Evolutionary conservation across 2,329 filamentous ascomycete genomes (phyloP), one percentile per base, ranked within the genome.

Genomic region (Albifimbria verrucaria): DNA sequence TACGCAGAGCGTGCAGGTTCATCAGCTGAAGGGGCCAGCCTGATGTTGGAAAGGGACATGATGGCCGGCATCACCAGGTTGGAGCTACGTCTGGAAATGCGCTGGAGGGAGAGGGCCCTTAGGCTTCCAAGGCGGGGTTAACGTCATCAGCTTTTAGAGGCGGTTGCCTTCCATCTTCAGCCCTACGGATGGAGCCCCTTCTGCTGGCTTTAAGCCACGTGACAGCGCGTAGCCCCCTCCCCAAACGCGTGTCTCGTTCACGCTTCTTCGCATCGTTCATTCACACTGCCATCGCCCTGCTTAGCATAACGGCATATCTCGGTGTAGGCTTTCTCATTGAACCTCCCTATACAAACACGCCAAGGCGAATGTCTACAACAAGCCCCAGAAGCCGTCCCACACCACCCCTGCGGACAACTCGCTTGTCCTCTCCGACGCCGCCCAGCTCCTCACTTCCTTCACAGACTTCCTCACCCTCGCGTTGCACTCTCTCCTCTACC

Each of bases 401-500:
- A 42, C 25, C 44, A 41, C 41, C 51, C 42, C 44, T 18, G 47
- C 22, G 21, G 47, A 50, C 12, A 23, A 47, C 12, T 55, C 58
- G 44, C 58, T 79, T 55, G 60, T 72, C 21, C 58, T 69, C 10
- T 56, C 65, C 20, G 63, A 75, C 74, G 66, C 68, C 23, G 51
- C 62, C 2, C 45, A 54, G 50, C 82, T 92, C 59, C 80, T 92
- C 58, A 73, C 77, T 53, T 82, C 86, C 49, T 92, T 96, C 72
- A 83, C 82, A 56, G 83, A 86, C 65, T 96, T 96, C 73, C 82
- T 96, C 52, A 89, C 86, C 55, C 85, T 93, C 57, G 83, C 89
- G 62, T 83, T 93, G 58, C 92, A 97, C 77, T 90, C 90, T 54
- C 86, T 97, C 62, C 83, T 96, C 60, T 93, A 86, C 76, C 85